A percentile compares a stretch with the other conserved stretches of the same genome.
phyloP scores from a whole-genome alignment of 805 yeast species.

The Saturnispora serradocipensis region DNA sequence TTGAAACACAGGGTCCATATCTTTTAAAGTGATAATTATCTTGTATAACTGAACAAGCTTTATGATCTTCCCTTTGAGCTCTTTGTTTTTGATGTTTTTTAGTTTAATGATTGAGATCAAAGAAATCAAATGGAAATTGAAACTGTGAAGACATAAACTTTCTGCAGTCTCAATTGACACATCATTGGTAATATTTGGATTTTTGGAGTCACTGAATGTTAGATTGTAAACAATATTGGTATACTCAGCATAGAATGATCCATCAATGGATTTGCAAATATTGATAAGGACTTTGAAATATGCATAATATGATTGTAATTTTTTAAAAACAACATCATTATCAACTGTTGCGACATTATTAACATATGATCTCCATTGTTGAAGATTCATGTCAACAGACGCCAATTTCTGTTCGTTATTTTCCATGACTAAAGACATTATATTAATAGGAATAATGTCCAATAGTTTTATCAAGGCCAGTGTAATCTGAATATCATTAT shows the following conservation, averaged over 20 bases:
- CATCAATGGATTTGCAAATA: constrained; percentile 14
- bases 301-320: constrained; percentile 24
- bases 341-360: constrained; percentile 17
- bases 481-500: constrained; percentile 28
- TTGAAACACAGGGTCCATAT: constrained; percentile 19
- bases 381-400: constrained; percentile 19
- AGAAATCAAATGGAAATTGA: constrained; percentile 25
- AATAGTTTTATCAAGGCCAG: constrained; percentile 27
- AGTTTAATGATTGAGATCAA: constrained; percentile 21
- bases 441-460: constrained; percentile 24
- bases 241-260: constrained; percentile 17
- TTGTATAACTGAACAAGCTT: constrained; percentile 21
- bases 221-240: constrained; percentile 20
- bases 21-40: constrained; percentile 15
- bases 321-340: constrained; percentile 18
- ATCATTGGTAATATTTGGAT: constrained; percentile 9
- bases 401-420: constrained; percentile 13
- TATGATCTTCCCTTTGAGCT: constrained; percentile 11
- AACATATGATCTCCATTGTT: constrained; percentile 20
- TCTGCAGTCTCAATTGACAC: constrained; percentile 20
- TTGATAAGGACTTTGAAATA: constrained; percentile 24
- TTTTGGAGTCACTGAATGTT: constrained; percentile 13
- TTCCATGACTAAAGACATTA: constrained; percentile 16
- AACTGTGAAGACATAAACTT: constrained; percentile 23
- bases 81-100: constrained; percentile 12